Conservation (phyloP, 2,329 filamentous ascomycete species). For the Tricladium varicosporioides region DNA sequence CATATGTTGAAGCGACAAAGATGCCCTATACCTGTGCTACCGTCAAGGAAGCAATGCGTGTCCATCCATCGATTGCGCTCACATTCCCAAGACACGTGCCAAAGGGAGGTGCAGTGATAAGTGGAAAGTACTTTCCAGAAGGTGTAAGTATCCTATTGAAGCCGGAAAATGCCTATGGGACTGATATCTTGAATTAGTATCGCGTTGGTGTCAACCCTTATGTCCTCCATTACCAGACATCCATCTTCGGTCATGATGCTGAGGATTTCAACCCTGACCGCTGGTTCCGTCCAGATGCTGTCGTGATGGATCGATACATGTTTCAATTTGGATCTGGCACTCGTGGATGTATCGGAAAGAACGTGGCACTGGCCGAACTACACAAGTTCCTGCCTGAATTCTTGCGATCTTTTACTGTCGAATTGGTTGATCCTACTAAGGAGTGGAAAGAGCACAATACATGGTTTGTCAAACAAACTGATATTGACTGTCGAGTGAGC, state of each 20-base stretch:
- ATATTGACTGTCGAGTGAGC: neutral
- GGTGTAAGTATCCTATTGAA: neutral
- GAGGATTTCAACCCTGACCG: neutral
- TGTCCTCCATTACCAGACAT: neutral
- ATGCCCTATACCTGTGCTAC: conserved; percentile 12
- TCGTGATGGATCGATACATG: neutral
- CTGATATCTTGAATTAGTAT: neutral
- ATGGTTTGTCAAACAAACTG: neutral
- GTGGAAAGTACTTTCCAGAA: neutral
- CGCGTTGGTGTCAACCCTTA: neutral
- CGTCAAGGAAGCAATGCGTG: conserved; percentile 8
- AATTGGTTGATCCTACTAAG: neutral
- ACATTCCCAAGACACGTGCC: conserved; percentile 5
- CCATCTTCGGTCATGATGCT: neutral
- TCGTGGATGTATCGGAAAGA: neutral
- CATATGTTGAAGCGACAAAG: conserved; percentile 4
- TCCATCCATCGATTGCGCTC: conserved; percentile 2
- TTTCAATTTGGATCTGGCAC: neutral
- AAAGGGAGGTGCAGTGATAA: neutral
- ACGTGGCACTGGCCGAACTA: neutral
- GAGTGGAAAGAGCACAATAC: neutral
- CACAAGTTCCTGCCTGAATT: neutral
- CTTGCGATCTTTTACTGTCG: neutral
- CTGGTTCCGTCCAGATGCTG: neutral
- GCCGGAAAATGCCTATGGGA: too few species aligned